Percentiles rank a stretch among this genome's conserved stretches.
Conservation (phyloP, 345 rosid genomes). For the Eucalyptus cladocalyx region DNA sequence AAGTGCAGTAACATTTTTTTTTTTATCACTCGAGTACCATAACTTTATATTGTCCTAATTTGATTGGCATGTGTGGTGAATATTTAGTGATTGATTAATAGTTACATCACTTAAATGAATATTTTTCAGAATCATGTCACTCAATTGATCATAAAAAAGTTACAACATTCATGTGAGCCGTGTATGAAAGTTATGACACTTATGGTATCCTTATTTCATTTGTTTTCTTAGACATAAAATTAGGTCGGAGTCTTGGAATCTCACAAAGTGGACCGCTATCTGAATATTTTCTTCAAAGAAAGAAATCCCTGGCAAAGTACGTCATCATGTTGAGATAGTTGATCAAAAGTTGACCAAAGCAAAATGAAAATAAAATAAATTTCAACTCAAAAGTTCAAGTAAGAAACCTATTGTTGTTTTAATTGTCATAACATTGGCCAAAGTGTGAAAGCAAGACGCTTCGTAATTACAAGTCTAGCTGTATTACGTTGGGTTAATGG, state of each 20-base stretch:
- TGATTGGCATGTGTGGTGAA: not conserved
- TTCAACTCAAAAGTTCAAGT: not conserved
- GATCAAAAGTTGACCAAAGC: not conserved
- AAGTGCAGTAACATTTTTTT: not conserved
- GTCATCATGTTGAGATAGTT: not conserved
- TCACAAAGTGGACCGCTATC: not conserved
- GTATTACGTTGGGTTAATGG: not conserved
- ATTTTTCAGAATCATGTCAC: not conserved
- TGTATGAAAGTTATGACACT: not conserved
- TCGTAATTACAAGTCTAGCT: not conserved
- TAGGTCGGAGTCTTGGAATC: not conserved
- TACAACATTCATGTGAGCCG: fast-evolving
- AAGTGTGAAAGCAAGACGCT: not conserved
- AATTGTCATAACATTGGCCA: not conserved
- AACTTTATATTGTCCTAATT: not conserved
- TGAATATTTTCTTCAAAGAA: not conserved
- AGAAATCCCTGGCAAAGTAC: not conserved
- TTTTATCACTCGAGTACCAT: not conserved
- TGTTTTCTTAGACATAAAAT: not conserved
- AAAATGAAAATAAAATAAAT: not conserved
- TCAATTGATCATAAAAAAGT: not conserved
- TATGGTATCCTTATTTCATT: not conserved
- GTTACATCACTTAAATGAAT: not conserved
- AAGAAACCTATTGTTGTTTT: not conserved
- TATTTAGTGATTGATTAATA: not conserved